Base-by-base conservation (phyloP, 1,284 basidiomycete genomes). In the Malassezia japonica region DNA sequence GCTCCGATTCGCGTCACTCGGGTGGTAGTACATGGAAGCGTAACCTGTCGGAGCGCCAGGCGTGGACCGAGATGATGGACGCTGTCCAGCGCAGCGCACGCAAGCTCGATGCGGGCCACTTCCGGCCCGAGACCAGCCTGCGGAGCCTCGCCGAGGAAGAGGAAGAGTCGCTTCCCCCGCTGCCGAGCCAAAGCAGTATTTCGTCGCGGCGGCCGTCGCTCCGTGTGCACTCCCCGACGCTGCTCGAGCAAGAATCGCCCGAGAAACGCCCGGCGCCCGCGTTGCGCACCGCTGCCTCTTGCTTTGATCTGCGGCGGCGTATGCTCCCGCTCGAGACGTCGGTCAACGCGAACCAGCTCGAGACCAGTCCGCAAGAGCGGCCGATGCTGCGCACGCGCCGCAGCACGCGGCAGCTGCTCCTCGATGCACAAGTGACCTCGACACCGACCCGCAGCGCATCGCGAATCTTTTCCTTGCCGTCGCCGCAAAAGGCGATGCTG, bases 11-110 rank as follows among this genome's bases (percentile, higher is more conserved):
- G 39, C 53, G 67, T 15, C 61, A 65, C 39, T 72, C 70, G 2
- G 70, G 70, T 25, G 70, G 70, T 10, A 69, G 64, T 42, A 70
- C 67, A 28, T 61, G 57, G 18, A 61, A 68, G 36, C 64, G 70
- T 25, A 65, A 67, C n/a, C 52, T 67, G 31, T 64, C 64, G 24
- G 70, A 72, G 47, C 55, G 61, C 3, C 64, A 72, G 41, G 70
- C 70, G 2, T 71, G 65, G 66, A 56, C 64, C 27, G 60, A 64
- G 41, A 64, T 72, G 60, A 64, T 65, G 64, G 52, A 55, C 8
- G 70, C 68, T 2, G 68, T 70, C 5, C 56, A 64, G 52, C 62
- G 61, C 44, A 72, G 68, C 47, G 67, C 64, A 7, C 57, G 64
- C 31, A 70, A 72, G 40, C 29, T 40, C 24, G 37, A 46, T 21